phyloP scores from a whole-genome alignment of 169 alveolate species.

The Plasmodium gonderi region DNA sequence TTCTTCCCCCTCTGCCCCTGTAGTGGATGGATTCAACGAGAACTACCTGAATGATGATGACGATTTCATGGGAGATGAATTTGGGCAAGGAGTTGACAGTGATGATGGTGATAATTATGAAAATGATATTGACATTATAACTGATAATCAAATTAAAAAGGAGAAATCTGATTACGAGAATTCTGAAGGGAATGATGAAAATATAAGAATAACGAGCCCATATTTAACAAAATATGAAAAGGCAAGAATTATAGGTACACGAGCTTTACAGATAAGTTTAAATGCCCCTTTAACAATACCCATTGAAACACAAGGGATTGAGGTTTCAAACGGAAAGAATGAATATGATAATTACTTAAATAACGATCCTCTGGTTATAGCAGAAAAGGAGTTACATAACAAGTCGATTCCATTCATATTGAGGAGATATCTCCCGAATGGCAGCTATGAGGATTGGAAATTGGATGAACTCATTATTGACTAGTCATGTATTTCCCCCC shows the following conservation, averaged over 20 bases:
- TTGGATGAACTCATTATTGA: conserved; percentile 94
- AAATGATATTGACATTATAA: conserved; percentile 83
- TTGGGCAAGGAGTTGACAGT: conserved; percentile 85
- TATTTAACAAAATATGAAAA: conserved; percentile 98
- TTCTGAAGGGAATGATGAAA: conserved; percentile 82
- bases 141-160: conserved; percentile 80
- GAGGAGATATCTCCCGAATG: conserved; percentile 99
- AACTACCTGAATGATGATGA: conserved; percentile 61
- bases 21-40: conserved; percentile 66
- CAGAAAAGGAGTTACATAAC: conserved; percentile 98
- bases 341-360: conserved; percentile 89
- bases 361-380: conserved; percentile 98
- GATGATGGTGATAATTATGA: conserved; percentile 86
- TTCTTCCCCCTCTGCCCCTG: not conserved
- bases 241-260: conserved; percentile 99
- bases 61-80: conserved; percentile 79
- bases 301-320: conserved; percentile 81
- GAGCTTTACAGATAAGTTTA: conserved; percentile 99
- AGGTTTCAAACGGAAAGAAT: conserved; percentile 80
- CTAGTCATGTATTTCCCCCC: conserved; percentile 31
- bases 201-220: conserved; percentile 91
- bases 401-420: conserved; percentile 98
- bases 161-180: conserved; percentile 84
- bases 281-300: conserved; percentile 97
- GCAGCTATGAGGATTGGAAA: conserved; percentile 98